phyloP scores from a whole-genome alignment of 805 yeast species.

The Tetrapisispora taiwanensis region DNA sequence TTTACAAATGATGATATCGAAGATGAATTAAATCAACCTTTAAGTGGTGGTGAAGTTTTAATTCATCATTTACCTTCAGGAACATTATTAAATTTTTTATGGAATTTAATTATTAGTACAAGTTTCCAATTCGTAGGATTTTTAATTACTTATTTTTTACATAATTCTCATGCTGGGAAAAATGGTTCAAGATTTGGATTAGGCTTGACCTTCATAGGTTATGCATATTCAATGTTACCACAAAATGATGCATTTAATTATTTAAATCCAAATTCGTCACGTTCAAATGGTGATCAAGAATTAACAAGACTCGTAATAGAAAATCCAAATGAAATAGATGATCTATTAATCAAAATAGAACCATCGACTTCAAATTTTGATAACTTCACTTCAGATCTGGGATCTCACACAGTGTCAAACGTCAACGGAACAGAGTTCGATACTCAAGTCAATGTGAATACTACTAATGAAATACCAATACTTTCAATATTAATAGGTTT shows the following conservation, averaged over 20 bases:
- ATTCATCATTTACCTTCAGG: constrained; percentile 96
- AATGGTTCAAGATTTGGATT: constrained; percentile 91
- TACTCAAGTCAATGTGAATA: constrained; percentile 2
- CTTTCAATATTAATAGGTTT: constrained; percentile 55
- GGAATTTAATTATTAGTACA: constrained; percentile 82
- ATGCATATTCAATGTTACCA: constrained; percentile 52
- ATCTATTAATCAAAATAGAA: constrained; percentile 15
- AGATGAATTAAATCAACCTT: constrained; percentile 43
- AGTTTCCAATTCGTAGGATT: constrained; percentile 93
- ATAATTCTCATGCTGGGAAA: constrained; percentile 94
- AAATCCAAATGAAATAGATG: constrained; percentile 50
- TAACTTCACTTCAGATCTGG: constrained; percentile 20
- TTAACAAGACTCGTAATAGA: constrained; percentile 39
- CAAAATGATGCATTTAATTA: constrained; percentile 28
- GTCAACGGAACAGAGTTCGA: constrained; percentile 10
- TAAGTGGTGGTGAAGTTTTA: constrained; percentile 63
- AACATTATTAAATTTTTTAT: constrained; percentile 67
- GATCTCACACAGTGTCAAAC: constrained; percentile 18
- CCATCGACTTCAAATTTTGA: constrained; percentile 19
- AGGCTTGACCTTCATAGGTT: constrained; percentile 71
- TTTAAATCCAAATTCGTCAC: constrained; percentile 16
- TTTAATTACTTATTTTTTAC: constrained; percentile 77
- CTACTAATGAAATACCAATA: constrained; percentile 33
- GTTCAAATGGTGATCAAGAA: constrained; percentile 12
- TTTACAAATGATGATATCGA: constrained; percentile 68